Evolutionary conservation across 179 eudicot species (phyloP).

Genomic region (Dionaea muscipula): DNA sequence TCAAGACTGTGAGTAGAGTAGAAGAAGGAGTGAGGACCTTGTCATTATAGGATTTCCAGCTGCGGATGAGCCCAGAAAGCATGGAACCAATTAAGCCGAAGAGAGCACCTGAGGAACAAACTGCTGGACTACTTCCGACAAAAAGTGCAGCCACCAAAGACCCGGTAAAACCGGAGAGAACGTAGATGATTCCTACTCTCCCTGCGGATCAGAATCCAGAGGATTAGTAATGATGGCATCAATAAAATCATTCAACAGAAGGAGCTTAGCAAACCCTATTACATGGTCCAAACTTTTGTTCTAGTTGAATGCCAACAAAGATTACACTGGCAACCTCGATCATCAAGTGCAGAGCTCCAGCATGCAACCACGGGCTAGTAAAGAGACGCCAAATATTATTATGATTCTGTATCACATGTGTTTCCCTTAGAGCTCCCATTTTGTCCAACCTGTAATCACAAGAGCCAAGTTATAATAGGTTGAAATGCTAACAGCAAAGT

Average conservation of each 20-base stretch:
- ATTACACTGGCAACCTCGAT: slow-evolving; percentile 39
- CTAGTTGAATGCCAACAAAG: slow-evolving; percentile 61
- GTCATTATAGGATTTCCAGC: slow-evolving; percentile 49
- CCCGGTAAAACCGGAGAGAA: slow-evolving; percentile 49
- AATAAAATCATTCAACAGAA: neutral
- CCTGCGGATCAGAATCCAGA: slow-evolving; percentile 26
- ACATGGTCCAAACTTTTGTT: slow-evolving; percentile 76
- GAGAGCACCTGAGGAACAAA: slow-evolving; percentile 62
- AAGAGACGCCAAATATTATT: slow-evolving; percentile 50
- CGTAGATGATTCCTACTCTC: slow-evolving; percentile 57
- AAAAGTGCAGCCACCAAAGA: slow-evolving; percentile 45
- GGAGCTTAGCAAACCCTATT: slow-evolving; percentile 10
- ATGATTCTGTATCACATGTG: slow-evolving; percentile 17
- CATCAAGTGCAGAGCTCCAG: slow-evolving; percentile 56
- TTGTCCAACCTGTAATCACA: slow-evolving; percentile 34
- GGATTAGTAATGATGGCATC: neutral
- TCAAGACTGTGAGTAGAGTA: too few species aligned
- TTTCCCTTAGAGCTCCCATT: slow-evolving; percentile 52
- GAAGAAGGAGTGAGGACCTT: slow-evolving; percentile 30
- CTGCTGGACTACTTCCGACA: slow-evolving; percentile 46
- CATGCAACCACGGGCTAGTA: slow-evolving; percentile 50
- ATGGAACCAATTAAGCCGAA: slow-evolving; percentile 70
- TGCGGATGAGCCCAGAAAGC: slow-evolving; percentile 53
- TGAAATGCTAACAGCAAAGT: too few species aligned
- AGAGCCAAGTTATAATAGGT: neutral